phyloP scores from a whole-genome alignment of 768 basidiomycete species.

The Auricularia cornea region DNA sequence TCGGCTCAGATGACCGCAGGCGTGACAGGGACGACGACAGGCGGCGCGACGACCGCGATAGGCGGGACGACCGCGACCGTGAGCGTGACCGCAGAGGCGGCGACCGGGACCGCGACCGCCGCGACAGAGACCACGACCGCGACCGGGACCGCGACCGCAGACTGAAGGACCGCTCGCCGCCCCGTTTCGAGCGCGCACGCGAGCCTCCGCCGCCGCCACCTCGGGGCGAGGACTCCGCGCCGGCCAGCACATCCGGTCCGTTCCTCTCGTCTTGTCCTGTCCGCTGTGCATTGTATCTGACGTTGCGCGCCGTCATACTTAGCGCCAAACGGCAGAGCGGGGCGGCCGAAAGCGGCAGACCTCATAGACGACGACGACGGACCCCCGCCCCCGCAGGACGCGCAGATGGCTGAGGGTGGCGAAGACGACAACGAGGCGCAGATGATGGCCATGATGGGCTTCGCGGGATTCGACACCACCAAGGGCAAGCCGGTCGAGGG shows the following conservation, averaged over 20 bases:
- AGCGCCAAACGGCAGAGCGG: neutral
- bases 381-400: conserved; percentile 15
- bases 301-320: no score
- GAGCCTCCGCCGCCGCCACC: neutral
- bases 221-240: neutral
- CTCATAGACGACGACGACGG: conserved; percentile 11
- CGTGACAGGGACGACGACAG: conserved; percentile 8
- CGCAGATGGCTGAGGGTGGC: conserved; percentile 29
- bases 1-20: conserved; percentile 4
- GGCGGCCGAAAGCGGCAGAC: conserved; percentile 5
- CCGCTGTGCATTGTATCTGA: no score
- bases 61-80: conserved; percentile 29
- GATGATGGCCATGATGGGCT: conserved; percentile 88
- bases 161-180: neutral
- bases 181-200: conserved; percentile 1
- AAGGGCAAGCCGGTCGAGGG: conserved; percentile 83
- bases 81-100: conserved; percentile 16
- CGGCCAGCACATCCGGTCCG: neutral
- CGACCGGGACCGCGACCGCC: conserved; percentile 18
- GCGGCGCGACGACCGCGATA: conserved; percentile 8
- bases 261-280: neutral
- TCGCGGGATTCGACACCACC: conserved; percentile 79
- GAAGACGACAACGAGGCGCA: conserved; percentile 60
- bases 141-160: conserved; percentile 6
- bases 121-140: conserved; percentile 1